phyloP scores from a whole-genome alignment of 257 asterid species.

The Penstemon newberryi region DNA sequence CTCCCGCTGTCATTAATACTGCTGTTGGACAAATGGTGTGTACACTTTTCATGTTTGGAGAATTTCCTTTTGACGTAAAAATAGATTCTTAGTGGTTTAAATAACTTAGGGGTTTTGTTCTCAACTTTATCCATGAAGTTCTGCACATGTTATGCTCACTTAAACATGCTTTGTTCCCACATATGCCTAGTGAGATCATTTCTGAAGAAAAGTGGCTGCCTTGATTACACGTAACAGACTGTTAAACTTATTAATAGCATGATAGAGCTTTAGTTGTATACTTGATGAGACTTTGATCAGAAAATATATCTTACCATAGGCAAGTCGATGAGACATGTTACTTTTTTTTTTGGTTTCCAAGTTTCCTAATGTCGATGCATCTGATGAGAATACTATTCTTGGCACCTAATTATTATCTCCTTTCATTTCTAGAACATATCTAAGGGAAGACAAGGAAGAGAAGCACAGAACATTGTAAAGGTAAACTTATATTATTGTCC shows the following conservation, averaged over 20 bases:
- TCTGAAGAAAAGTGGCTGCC: neutral
- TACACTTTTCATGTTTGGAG: conserved; percentile 6
- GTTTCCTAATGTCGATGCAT: neutral
- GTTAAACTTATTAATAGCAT: too few species aligned
- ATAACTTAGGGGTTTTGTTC: neutral
- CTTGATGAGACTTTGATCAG: too few species aligned
- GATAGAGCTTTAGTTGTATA: too few species aligned
- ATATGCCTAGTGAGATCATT: neutral
- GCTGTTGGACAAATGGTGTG: conserved; percentile 90
- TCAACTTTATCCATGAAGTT: neutral
- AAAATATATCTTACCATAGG: too few species aligned
- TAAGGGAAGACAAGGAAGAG: conserved; percentile 96
- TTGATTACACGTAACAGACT: neutral
- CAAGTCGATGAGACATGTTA: neutral
- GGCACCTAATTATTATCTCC: neutral
- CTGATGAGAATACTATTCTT: neutral
- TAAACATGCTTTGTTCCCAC: neutral
- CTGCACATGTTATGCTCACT: too few species aligned
- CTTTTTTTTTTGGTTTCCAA: neutral
- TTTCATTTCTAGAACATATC: conserved; percentile 60
- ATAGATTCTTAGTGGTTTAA: too few species aligned
- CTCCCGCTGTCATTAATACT: conserved; percentile 65
- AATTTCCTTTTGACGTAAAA: neutral
- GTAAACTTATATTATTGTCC: conserved; percentile 32
- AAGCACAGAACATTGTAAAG: conserved; percentile 79